Evolutionary conservation across 257 asterid species (phyloP).

Genomic region (Solanum pimpinellifolium): DNA sequence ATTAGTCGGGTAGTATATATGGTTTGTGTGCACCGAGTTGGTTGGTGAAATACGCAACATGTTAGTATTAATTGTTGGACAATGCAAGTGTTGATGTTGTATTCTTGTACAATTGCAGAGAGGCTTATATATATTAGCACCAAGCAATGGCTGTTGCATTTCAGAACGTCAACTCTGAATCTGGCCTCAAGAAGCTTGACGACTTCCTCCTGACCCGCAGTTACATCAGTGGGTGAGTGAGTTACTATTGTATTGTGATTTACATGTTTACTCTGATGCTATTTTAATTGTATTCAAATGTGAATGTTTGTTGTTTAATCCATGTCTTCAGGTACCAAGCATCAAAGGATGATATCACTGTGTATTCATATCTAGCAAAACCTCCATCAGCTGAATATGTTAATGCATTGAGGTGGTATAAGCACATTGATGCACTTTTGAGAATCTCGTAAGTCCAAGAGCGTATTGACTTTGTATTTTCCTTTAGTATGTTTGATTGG

Average conservation of each 20-base stretch:
- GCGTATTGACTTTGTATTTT: not conserved
- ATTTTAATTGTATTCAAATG: not conserved
- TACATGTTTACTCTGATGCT: not conserved
- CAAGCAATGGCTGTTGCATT: slow-evolving; percentile 66
- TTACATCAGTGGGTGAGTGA: slow-evolving; percentile 73
- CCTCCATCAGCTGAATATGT: slow-evolving; percentile 53
- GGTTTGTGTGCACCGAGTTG: not conserved
- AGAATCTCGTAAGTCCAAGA: slow-evolving; percentile 36
- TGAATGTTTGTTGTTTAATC: not conserved
- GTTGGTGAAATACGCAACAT: not conserved
- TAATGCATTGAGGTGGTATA: slow-evolving; percentile 50
- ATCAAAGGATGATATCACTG: slow-evolving; percentile 71
- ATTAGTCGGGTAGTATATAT: not conserved
- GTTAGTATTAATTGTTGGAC: not conserved
- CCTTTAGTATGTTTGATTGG: not conserved
- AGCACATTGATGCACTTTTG: slow-evolving; percentile 46
- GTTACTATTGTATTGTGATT: not conserved
- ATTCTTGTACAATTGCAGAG: not conserved
- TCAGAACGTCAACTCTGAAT: slow-evolving; percentile 30
- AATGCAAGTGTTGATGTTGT: not conserved
- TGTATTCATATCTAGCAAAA: slow-evolving; percentile 40
- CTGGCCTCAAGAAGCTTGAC: slow-evolving; percentile 86
- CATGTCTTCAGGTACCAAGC: slow-evolving; percentile 57
- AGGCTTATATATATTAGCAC: not conserved
- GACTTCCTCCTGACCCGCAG: slow-evolving; percentile 80